Evolutionary conservation across 768 basidiomycete genomes (phyloP).

Genomic region (Lentinula lateritia): DNA sequence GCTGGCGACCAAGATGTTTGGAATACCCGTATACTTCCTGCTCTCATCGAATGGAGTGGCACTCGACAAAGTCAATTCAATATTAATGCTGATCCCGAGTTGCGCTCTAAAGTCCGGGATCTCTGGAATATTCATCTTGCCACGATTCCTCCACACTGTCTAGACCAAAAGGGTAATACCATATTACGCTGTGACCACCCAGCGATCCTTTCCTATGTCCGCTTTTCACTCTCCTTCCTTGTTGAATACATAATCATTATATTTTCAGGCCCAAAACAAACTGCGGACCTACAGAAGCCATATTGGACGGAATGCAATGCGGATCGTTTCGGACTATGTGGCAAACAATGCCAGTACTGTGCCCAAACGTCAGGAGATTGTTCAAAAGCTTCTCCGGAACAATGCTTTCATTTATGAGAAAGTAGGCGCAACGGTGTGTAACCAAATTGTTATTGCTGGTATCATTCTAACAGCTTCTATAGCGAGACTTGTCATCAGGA

Average conservation of each 20-base stretch:
- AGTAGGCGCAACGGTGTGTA: neutral
- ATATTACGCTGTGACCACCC: constrained; percentile 1
- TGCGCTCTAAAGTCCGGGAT: neutral
- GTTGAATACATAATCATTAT: neutral
- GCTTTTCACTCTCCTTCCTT: neutral
- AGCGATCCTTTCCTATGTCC: neutral
- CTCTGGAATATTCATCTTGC: neutral
- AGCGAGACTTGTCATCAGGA: neutral
- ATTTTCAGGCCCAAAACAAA: neutral
- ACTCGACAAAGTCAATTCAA: neutral
- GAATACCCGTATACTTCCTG: neutral
- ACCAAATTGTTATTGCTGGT: neutral
- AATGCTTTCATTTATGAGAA: neutral
- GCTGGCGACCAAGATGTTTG: neutral
- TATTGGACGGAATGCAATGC: neutral
- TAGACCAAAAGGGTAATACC: neutral
- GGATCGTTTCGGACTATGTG: neutral
- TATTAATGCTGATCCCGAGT: neutral
- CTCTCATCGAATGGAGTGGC: neutral
- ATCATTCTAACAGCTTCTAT: neutral
- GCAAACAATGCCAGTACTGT: neutral
- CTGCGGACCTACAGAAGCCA: neutral
- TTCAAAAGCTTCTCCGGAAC: neutral
- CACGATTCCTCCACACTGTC: neutral
- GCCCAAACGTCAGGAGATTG: neutral